A percentile compares a stretch with the other conserved stretches of the same genome.
These are phyloP conservation scores for Colletotrichum limetticola DNA, from an alignment of 2,329 filamentous ascomycete species.

Conservation along the genomic window DNA sequence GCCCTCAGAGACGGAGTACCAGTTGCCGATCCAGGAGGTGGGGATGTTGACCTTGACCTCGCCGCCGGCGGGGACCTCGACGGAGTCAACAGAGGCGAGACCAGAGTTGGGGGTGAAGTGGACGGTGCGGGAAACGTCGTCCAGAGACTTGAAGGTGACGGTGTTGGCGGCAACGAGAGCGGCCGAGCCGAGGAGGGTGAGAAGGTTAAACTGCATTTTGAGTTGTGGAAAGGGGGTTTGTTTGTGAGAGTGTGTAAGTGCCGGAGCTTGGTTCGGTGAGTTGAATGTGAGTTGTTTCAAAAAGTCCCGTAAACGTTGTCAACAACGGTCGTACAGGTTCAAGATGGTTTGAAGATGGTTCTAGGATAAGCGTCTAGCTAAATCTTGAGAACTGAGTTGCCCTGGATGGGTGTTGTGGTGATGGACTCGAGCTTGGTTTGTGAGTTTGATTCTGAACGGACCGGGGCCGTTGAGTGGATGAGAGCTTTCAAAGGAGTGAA, in stretches of 20 bases:
- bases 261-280: slow-evolving; percentile 28
- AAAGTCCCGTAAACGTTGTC: slow-evolving; percentile 25
- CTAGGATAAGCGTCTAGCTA: slow-evolving; percentile 26
- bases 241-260: slow-evolving; percentile 18
- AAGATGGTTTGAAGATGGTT: neutral
- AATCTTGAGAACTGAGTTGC: slow-evolving; percentile 17
- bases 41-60: slow-evolving; percentile 56
- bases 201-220: slow-evolving; percentile 66
- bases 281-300: slow-evolving; percentile 14
- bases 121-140: slow-evolving; percentile 60
- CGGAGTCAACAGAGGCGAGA: slow-evolving; percentile 45
- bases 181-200: slow-evolving; percentile 53
- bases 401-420: slow-evolving; percentile 23
- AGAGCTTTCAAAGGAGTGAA: slow-evolving; percentile 35
- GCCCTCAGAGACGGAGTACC: slow-evolving; percentile 60
- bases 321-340: slow-evolving; percentile 30
- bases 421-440: slow-evolving; percentile 21
- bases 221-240: slow-evolving; percentile 33
- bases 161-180: slow-evolving; percentile 56
- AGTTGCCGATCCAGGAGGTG: slow-evolving; percentile 60
- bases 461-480: slow-evolving; percentile 18
- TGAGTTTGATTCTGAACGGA: slow-evolving; percentile 17
- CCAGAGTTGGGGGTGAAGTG: slow-evolving; percentile 60
- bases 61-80: slow-evolving; percentile 51
- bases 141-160: slow-evolving; percentile 69